Base-by-base conservation (phyloP, 2,329 filamentous ascomycete species). In the Colletotrichum sp. region DNA sequence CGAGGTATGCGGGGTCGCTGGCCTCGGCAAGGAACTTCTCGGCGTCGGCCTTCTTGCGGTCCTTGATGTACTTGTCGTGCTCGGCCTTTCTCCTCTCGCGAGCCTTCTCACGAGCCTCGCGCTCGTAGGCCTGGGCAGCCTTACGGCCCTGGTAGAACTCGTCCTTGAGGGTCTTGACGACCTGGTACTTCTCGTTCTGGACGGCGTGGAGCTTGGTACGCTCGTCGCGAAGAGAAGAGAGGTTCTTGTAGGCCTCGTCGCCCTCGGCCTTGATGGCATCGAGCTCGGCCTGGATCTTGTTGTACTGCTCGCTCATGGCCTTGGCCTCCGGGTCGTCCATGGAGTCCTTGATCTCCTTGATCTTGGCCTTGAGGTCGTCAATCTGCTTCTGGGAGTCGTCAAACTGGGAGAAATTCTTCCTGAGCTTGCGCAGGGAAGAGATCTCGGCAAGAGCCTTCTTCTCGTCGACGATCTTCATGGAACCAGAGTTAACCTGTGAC, bases 401-500 rank as follows among this genome's bases (percentile, higher is more conserved):
- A 81, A 98, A 94, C 77, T 93, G 91, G 74, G 93, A 92, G 84
- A 99, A 98, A 86, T 92, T 94, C 92, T 98, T 98, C 88, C 95
- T 95, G 82, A 94, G 91, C 89, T 97, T 98, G 85, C 94, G 93
- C 79, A 98, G 88, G 83, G 88, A 93, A 65, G 94, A 94, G 80
- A 98, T 93, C 81, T 98, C 95, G 66, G 91, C 88, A 24, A 98
- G 90, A 10, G 95, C 93, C 91, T 98, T 98, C 90, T 95, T 97
- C 91, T 98, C 97, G 81, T 99, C 97, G 13, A 98, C 97, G 67
- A 99, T 89, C 88, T 96, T 98, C 94, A 99, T 96, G 84, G 91
- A 94, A 78, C 96, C 96, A 43, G 93, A 91, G 84, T 98, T 95
- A 80, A 98, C 96, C 84, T 96, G 91, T 85, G 93, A 93, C 79